Evolutionary conservation across 345 rosid species (phyloP).

Genomic region (Erodium maritimum): DNA sequence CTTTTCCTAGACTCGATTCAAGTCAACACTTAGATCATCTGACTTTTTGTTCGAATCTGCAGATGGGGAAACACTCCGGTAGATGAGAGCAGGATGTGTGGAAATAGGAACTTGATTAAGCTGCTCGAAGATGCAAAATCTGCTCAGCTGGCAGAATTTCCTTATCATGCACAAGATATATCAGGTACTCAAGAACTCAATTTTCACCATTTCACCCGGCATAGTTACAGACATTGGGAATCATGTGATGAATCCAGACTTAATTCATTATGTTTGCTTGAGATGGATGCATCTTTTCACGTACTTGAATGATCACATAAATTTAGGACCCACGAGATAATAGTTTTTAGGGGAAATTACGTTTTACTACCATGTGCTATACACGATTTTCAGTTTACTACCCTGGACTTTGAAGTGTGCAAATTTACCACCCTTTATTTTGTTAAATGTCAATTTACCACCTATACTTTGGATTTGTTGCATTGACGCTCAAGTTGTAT

Average conservation of each 20-base stretch:
- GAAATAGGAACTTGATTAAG: conserved; percentile 74
- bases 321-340: too few species aligned
- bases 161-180: conserved; percentile 18
- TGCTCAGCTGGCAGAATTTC: conserved; percentile 26
- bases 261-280: neutral
- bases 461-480: too few species aligned
- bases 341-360: too few species aligned
- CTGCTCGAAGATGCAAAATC: conserved; percentile 60
- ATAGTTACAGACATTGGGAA: too few species aligned
- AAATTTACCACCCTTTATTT: too few species aligned
- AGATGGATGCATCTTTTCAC: neutral
- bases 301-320: too few species aligned
- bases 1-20: neutral
- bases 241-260: neutral
- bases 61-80: conserved; percentile 91
- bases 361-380: too few species aligned
- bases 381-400: too few species aligned
- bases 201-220: neutral
- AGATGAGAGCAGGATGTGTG: conserved; percentile 56
- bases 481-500: too few species aligned
- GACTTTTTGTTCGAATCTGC: conserved; percentile 5
- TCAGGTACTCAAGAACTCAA: conserved; percentile 31
- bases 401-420: too few species aligned
- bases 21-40: neutral
- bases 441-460: too few species aligned